Percentiles rank a stretch among this genome's conserved stretches.
Conservation (phyloP, 768 basidiomycete species). For the Suillus discolor region DNA sequence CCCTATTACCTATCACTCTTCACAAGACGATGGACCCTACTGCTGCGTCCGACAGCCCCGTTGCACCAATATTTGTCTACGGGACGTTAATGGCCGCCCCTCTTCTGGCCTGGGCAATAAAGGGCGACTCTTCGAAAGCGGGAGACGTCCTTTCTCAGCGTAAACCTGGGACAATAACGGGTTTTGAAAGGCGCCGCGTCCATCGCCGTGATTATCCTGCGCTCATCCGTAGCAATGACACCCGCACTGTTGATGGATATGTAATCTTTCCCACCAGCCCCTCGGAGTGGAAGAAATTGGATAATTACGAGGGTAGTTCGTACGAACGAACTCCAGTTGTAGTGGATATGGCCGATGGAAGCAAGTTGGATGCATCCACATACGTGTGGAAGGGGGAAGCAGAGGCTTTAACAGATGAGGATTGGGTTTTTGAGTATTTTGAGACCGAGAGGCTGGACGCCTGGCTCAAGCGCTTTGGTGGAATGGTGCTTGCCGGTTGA, state of each 20-base stretch:
- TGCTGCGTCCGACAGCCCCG: neutral
- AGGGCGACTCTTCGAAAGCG: neutral
- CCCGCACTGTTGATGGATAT: neutral
- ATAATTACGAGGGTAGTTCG: neutral
- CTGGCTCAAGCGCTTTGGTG: neutral
- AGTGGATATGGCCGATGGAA: neutral
- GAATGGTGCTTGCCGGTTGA: neutral
- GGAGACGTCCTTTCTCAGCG: neutral
- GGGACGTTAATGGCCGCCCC: neutral
- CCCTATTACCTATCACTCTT: neutral
- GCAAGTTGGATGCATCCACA: neutral
- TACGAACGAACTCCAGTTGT: neutral
- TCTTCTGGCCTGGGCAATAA: neutral
- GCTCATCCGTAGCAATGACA: neutral
- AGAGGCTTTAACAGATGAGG: neutral
- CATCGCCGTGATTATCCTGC: neutral
- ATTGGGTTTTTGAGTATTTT: neutral
- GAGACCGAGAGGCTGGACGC: neutral
- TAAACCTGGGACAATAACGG: neutral
- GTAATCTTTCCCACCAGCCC: neutral
- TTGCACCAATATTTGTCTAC: constrained; percentile 1
- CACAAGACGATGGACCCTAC: neutral
- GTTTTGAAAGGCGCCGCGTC: neutral
- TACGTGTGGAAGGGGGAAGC: neutral
- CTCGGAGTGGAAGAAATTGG: neutral